These are phyloP conservation scores for Glycine soja DNA, from an alignment of 306 rosid species.

Conservation along the genomic window DNA sequence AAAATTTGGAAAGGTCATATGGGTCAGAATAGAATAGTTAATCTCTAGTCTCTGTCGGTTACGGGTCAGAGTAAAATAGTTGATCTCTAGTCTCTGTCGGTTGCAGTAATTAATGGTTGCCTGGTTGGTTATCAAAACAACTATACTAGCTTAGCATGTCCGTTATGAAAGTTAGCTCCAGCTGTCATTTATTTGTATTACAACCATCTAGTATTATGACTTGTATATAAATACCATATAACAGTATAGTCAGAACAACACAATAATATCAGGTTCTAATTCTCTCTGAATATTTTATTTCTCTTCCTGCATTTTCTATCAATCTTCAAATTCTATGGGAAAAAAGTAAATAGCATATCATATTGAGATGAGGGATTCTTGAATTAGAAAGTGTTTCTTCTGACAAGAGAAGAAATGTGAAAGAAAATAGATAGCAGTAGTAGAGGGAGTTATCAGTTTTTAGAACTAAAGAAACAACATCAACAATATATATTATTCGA, in stretches of 20 bases:
- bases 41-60: not conserved
- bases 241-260: not conserved
- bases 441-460: conserved; percentile 32
- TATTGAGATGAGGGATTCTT: conserved; percentile 20
- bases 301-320: conserved; percentile 5
- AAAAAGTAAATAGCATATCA: conserved; percentile 15
- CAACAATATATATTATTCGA: conserved; percentile 41
- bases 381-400: conserved; percentile 34
- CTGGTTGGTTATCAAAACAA: not conserved
- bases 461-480: conserved; percentile 17
- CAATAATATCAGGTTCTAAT: not conserved
- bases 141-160: not conserved
- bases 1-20: conserved; percentile 35
- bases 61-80: not conserved
- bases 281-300: not conserved
- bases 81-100: not conserved
- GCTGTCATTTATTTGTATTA: not conserved
- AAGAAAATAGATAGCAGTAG: conserved; percentile 20
- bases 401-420: conserved; percentile 19
- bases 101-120: not conserved
- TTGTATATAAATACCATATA: not conserved
- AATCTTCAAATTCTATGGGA: not conserved
- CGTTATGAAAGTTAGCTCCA: not conserved
- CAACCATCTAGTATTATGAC: not conserved
- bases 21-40: not conserved